These are phyloP conservation scores for Paraphaeosphaeria sporulosa DNA, from an alignment of 2,329 filamentous ascomycete species.

Conservation along the genomic window DNA sequence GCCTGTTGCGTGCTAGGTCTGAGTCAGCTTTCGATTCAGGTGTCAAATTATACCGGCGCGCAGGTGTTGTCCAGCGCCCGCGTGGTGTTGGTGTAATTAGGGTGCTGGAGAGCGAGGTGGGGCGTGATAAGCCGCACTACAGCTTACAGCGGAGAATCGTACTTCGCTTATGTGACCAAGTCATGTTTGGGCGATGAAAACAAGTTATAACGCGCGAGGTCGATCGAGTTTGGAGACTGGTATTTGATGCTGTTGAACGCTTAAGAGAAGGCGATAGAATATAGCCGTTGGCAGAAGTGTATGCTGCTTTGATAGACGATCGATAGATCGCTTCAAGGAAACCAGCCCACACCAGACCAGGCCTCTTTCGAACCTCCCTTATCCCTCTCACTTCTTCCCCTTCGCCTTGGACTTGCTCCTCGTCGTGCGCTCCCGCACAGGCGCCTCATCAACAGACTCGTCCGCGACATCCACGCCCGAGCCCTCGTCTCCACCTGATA, in stretches of 20 bases:
- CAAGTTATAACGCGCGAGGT: no score
- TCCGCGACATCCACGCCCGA: constrained; percentile 31
- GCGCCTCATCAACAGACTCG: constrained; percentile 30
- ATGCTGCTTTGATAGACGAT: background rate
- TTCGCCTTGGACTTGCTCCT: constrained; percentile 52
- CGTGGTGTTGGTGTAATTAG: background rate
- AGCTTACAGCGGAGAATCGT: background rate
- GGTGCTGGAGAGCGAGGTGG: no score
- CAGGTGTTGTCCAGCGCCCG: background rate
- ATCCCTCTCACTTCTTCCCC: constrained; percentile 43
- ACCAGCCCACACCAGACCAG: background rate
- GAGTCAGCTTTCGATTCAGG: background rate
- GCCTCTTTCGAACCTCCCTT: no score
- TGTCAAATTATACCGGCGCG: background rate
- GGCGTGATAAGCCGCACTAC: background rate
- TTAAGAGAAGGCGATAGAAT: background rate
- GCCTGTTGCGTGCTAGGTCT: background rate
- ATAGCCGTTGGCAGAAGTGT: background rate
- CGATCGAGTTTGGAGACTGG: no score
- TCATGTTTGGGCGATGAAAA: background rate
- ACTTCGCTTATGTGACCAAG: background rate
- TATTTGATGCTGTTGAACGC: constrained; percentile 5
- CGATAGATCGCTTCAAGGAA: background rate
- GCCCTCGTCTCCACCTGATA: constrained; percentile 23
- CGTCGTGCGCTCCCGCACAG: constrained; percentile 47